Evolutionary conservation across 176 grass and related monocot genomes (phyloP).

Genomic region (Triticum turgidum): DNA sequence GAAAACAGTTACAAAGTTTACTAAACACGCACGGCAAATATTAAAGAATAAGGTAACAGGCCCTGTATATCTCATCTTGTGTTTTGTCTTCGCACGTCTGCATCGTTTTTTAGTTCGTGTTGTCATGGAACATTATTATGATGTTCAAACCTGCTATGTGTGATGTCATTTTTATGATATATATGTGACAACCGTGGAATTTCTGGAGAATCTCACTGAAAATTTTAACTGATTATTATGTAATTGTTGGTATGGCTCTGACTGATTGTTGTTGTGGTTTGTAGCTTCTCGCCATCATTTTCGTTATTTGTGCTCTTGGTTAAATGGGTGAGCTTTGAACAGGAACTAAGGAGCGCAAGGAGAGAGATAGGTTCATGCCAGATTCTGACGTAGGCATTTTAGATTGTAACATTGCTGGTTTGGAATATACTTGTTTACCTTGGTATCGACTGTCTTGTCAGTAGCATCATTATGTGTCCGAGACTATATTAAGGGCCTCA

Average conservation of each 20-base stretch:
- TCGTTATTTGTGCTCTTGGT: neutral
- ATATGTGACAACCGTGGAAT: too few relatives aligned
- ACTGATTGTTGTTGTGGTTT: neutral
- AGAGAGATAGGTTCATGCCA: neutral
- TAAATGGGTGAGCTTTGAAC: neutral
- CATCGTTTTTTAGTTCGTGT: neutral
- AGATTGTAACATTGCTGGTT: neutral
- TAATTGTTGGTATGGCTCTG: neutral
- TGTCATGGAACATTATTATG: neutral
- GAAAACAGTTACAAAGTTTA: too few relatives aligned
- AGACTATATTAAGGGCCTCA: too few relatives aligned
- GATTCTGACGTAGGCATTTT: neutral
- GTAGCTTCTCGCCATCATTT: neutral
- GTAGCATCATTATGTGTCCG: neutral
- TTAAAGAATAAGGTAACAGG: too few relatives aligned
- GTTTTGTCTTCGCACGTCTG: neutral
- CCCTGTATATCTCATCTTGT: neutral
- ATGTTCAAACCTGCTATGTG: neutral
- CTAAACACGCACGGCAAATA: too few relatives aligned
- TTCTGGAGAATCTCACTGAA: neutral
- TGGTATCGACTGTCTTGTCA: neutral
- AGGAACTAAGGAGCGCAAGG: neutral
- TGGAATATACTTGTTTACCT: neutral
- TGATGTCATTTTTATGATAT: neutral
- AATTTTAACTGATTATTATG: neutral